Conservation (phyloP, 257 asterid genomes). For the Fraxinus excelsior region DNA sequence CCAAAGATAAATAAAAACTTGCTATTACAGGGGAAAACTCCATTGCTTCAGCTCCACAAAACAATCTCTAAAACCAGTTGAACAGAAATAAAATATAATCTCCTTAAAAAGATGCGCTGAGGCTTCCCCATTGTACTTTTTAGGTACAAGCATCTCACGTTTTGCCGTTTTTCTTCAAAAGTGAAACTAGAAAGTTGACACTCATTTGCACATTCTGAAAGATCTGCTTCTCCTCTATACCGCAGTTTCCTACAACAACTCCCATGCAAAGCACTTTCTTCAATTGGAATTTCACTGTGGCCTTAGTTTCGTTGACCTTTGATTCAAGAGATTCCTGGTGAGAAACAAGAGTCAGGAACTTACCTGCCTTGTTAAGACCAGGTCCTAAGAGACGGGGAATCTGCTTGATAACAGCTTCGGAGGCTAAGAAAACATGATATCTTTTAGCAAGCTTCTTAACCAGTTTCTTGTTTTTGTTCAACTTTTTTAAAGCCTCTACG, state of each 20-base stretch:
- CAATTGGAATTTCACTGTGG: conserved; percentile 55
- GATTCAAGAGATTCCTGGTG: conserved; percentile 57
- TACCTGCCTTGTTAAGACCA: no score
- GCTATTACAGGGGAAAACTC: conserved; percentile 25
- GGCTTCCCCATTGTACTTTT: conserved; percentile 62
- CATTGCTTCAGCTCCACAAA: conserved; percentile 19
- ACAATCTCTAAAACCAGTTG: background rate
- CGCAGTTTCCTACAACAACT: conserved; percentile 55
- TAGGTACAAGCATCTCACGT: conserved; percentile 56
- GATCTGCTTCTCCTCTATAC: conserved; percentile 56
- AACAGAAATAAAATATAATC: background rate
- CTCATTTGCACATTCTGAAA: conserved; percentile 58
- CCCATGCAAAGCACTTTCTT: conserved; percentile 67
- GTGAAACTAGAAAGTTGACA: conserved; percentile 51
- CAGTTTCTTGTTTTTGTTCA: no score
- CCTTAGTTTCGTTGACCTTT: conserved; percentile 58
- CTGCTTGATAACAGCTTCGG: no score
- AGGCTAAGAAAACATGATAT: no score
- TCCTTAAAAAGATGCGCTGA: conserved; percentile 46
- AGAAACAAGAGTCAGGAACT: conserved; percentile 53
- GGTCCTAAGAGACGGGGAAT: no score
- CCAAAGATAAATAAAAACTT: conserved; percentile 26
- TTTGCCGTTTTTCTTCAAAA: conserved; percentile 56
- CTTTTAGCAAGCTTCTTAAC: no score
- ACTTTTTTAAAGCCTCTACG: no score